These are phyloP conservation scores for Phytophthora chlamydospora DNA, from an alignment of 352 stramenopile species.

Conservation along the genomic window DNA sequence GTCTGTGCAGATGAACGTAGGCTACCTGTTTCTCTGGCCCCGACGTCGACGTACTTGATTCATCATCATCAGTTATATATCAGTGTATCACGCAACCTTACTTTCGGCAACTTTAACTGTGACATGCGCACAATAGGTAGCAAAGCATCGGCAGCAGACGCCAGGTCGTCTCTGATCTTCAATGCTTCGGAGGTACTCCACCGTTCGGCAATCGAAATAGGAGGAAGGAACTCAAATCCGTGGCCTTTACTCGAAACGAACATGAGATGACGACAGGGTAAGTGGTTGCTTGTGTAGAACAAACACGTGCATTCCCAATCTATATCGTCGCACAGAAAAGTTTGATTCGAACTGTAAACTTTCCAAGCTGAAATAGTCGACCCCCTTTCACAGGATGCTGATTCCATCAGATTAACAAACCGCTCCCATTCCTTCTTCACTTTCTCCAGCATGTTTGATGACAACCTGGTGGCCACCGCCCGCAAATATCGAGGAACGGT, in stretches of 20 bases:
- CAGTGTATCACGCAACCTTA: conserved; percentile 4
- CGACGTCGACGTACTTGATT: background rate
- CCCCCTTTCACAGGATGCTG: conserved; percentile 31
- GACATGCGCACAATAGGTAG: background rate
- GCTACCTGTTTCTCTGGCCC: conserved; percentile 9
- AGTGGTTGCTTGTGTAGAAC: conserved; percentile 5
- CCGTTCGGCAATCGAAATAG: background rate
- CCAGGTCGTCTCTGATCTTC: background rate
- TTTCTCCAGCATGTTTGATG: conserved; percentile 5
- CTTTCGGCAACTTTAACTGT: conserved; percentile 14
- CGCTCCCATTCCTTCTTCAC: conserved; percentile 25
- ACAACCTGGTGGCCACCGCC: background rate
- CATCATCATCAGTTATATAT: too few species aligned
- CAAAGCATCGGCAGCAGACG: background rate
- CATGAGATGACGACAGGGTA: conserved; percentile 7
- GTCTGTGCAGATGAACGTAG: conserved; percentile 7
- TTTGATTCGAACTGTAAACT: conserved; percentile 2
- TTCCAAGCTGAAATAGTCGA: conserved; percentile 17
- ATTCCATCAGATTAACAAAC: conserved; percentile 22
- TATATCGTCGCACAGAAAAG: conserved; percentile 4
- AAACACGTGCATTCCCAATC: conserved; percentile 9
- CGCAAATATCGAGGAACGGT: conserved; percentile 9
- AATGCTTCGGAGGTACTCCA: background rate
- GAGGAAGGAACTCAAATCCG: background rate
- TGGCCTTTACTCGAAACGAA: background rate